Percentiles rank a stretch among this genome's conserved stretches.
Evolutionary conservation across 106 monocot genomes (phyloP).

Genomic region (Dendrobium nobile): DNA sequence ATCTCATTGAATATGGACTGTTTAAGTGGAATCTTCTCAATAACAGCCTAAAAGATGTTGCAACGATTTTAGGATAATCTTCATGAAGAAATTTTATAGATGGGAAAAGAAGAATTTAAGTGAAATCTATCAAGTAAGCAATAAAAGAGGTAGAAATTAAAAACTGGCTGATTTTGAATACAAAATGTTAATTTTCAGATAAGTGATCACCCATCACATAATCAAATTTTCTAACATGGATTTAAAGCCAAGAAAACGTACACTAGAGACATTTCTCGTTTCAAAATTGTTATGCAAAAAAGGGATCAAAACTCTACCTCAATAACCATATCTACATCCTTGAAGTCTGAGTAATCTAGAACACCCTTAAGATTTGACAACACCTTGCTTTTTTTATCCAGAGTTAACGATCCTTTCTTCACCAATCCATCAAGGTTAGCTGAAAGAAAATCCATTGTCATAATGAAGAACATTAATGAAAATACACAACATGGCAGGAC

Average conservation of each 20-base stretch:
- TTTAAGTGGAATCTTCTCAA: conserved; percentile 75
- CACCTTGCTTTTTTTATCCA: conserved; percentile 54
- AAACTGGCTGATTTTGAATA: too few relatives aligned
- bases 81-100: too few relatives aligned
- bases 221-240: too few relatives aligned
- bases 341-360: conserved; percentile 74
- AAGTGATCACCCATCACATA: too few relatives aligned
- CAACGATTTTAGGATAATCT: neutral
- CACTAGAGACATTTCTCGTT: too few relatives aligned
- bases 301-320: conserved; percentile 34
- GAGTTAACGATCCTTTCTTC: conserved; percentile 55
- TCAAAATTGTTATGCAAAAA: neutral
- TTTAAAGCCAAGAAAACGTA: too few relatives aligned
- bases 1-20: conserved; percentile 87
- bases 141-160: too few relatives aligned
- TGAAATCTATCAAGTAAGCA: too few relatives aligned
- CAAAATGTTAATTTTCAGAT: too few relatives aligned
- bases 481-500: neutral
- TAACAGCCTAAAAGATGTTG: conserved; percentile 54
- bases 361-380: conserved; percentile 60
- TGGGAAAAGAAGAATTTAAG: too few relatives aligned
- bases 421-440: conserved; percentile 62
- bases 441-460: conserved; percentile 8
- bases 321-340: conserved; percentile 82
- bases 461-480: neutral